Conservation (phyloP, 1,139 yeast species). For the Candida labiduridarum region DNA sequence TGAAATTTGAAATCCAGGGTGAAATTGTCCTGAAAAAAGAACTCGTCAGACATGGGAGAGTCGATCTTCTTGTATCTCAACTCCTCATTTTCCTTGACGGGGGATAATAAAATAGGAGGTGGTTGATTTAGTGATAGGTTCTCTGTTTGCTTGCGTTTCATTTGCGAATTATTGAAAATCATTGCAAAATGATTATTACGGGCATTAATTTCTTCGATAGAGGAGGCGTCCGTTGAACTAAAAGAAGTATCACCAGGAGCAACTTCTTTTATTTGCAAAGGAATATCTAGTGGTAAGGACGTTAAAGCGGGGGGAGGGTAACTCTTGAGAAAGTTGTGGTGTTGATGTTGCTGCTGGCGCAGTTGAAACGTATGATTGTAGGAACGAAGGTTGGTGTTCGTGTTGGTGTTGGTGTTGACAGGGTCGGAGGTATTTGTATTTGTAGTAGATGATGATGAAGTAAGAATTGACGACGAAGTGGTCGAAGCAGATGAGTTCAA, state of each 20-base stretch:
- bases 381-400: not conserved
- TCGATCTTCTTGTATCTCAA: conserved; percentile 7
- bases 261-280: conserved; percentile 5
- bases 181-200: conserved; percentile 7
- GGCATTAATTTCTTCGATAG: conserved; percentile 2
- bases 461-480: not conserved
- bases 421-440: not conserved
- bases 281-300: conserved; percentile 6
- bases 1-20: conserved; percentile 11
- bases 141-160: conserved; percentile 7
- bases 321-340: conserved; percentile 1
- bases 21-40: conserved; percentile 8
- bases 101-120: conserved; percentile 4
- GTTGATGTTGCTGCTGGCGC: not conserved
- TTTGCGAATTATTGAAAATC: conserved; percentile 4
- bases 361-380: not conserved
- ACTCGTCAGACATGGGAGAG: conserved; percentile 11
- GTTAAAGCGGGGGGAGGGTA: conserved; percentile 3
- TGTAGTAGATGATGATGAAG: not conserved
- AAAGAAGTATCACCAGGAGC: conserved; percentile 7
- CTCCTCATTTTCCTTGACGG: conserved; percentile 4
- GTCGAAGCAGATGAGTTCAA: conserved; percentile 2
- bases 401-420: not conserved
- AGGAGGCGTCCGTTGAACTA: conserved; percentile 4
- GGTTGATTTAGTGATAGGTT: conserved; percentile 2